phyloP scores from a whole-genome alignment of 345 rosid genomes.

The Populus euphratica region DNA sequence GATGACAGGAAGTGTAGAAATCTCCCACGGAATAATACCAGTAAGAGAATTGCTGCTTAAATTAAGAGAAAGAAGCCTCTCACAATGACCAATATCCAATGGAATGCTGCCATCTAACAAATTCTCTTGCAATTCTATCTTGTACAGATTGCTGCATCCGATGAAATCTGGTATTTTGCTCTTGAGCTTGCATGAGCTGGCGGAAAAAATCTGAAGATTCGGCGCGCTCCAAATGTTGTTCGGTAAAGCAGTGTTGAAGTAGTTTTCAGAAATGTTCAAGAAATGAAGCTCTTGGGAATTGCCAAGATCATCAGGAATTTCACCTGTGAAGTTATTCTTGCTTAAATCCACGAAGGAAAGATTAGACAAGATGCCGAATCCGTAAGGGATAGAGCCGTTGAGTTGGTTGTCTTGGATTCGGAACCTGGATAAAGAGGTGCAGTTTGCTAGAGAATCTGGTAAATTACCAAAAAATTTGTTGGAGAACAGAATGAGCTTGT shows the following conservation, averaged over 20 bases:
- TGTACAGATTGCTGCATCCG: constrained; percentile 67
- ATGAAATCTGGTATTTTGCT: constrained; percentile 70
- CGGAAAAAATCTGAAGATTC: constrained; percentile 65
- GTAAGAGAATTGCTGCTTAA: constrained; percentile 65
- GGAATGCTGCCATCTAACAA: constrained; percentile 72
- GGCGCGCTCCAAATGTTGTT: constrained; percentile 61
- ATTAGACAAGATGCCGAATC: constrained; percentile 61
- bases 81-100: constrained; percentile 75
- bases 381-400: constrained; percentile 65
- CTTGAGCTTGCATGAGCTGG: constrained; percentile 46
- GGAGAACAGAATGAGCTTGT: constrained; percentile 82
- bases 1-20: constrained; percentile 65
- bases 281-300: constrained; percentile 53
- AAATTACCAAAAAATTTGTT: constrained; percentile 50
- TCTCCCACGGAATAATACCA: constrained; percentile 82
- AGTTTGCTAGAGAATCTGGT: constrained; percentile 53
- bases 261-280: constrained; percentile 71
- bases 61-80: constrained; percentile 66
- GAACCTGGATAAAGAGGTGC: constrained; percentile 60
- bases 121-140: constrained; percentile 73
- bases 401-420: constrained; percentile 64
- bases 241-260: constrained; percentile 48
- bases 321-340: constrained; percentile 58
- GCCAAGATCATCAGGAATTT: constrained; percentile 69
- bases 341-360: constrained; percentile 71